phyloP scores from a whole-genome alignment of 2,329 filamentous ascomycete species.

The Eutypa lata region DNA sequence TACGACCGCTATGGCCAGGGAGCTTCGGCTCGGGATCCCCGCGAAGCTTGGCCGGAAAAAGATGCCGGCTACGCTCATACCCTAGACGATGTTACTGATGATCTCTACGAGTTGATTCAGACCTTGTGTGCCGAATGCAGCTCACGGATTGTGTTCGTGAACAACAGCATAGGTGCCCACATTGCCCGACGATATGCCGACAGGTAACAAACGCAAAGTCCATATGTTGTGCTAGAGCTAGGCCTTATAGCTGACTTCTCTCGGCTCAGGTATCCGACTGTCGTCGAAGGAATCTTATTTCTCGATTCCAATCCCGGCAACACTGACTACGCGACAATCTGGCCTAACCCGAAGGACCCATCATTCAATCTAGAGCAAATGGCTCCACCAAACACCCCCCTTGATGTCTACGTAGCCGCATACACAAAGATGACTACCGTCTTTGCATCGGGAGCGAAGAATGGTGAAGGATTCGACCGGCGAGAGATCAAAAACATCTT shows the following conservation, averaged over 20 bases:
- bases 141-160: constrained; percentile 21
- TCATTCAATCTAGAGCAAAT: constrained; percentile 20
- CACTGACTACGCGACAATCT: constrained; percentile 24
- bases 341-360: constrained; percentile 23
- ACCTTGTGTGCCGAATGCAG: constrained; percentile 13
- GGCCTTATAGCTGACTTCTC: constrained; percentile 1
- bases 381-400: constrained; percentile 20
- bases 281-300: constrained; percentile 25
- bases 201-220: constrained; percentile 8
- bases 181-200: constrained; percentile 28
- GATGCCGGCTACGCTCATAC: constrained; percentile 22
- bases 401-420: constrained; percentile 25
- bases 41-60: constrained; percentile 20
- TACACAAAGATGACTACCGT: constrained; percentile 21
- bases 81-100: constrained; percentile 22
- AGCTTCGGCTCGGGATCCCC: constrained; percentile 16
- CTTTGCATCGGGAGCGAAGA: constrained; percentile 26
- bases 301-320: constrained; percentile 32
- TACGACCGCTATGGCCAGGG: constrained; percentile 27
- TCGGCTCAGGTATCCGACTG: constrained; percentile 16
- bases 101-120: constrained; percentile 25
- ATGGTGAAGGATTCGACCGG: constrained; percentile 27
- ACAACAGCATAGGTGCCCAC: constrained; percentile 28
- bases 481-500: constrained; percentile 20
- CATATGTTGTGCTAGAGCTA: neutral